Percentiles rank a stretch among this genome's conserved stretches.
phyloP scores from a whole-genome alignment of 352 stramenopile genomes.

The Globisporangium radiosum region DNA sequence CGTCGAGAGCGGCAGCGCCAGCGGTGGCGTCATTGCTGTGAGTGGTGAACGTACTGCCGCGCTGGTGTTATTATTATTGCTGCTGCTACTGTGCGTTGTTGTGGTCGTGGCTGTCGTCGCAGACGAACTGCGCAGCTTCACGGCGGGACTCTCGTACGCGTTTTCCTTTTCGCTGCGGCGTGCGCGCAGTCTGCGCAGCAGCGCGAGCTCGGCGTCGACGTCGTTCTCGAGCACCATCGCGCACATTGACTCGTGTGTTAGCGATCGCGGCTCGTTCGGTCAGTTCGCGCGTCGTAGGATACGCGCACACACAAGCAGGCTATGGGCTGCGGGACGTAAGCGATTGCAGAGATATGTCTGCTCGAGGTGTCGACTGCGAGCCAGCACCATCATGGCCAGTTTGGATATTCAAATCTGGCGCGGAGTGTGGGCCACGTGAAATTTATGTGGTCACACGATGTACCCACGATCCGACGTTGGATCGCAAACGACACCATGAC shows the following conservation, averaged over 20 bases:
- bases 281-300: not conserved
- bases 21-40: not conserved
- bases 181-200: slow-evolving; percentile 13
- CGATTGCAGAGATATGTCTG: not conserved
- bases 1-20: not conserved
- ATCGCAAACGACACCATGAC: too few relatives aligned
- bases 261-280: not conserved
- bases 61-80: not conserved
- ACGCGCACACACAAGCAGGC: not conserved
- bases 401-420: slow-evolving; percentile 15
- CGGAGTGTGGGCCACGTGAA: too few relatives aligned
- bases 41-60: not conserved
- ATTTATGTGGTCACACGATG: too few relatives aligned
- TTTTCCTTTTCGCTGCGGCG: slow-evolving; percentile 18
- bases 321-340: not conserved
- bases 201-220: slow-evolving; percentile 11
- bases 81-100: slow-evolving; percentile 2
- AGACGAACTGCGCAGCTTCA: slow-evolving; percentile 8
- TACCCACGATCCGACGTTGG: too few relatives aligned
- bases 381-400: not conserved
- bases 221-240: slow-evolving; percentile 10
- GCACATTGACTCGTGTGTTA: not conserved
- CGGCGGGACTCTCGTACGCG: slow-evolving; percentile 10
- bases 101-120: slow-evolving; percentile 7
- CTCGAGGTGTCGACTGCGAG: too few relatives aligned